Conservation (phyloP, 495 filamentous ascomycete species). For the Penicillium maclennaniae region DNA sequence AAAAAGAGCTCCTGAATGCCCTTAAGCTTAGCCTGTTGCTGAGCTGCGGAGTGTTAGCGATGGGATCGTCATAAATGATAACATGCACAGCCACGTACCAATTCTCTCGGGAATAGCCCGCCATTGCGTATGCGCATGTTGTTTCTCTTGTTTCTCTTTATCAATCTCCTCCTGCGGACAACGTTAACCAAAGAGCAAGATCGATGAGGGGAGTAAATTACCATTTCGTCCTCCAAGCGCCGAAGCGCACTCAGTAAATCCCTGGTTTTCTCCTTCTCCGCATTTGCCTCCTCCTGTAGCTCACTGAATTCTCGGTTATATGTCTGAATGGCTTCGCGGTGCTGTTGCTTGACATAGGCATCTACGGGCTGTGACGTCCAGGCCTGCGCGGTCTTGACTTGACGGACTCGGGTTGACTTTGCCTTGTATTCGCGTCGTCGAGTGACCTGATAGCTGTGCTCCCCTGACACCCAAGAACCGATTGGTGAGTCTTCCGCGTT, state of each 20-base stretch:
- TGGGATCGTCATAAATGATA: not conserved
- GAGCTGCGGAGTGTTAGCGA: slow-evolving; percentile 35
- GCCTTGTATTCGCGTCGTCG: slow-evolving; percentile 70
- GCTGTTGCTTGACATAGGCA: slow-evolving; percentile 49
- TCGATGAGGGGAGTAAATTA: slow-evolving; percentile 14
- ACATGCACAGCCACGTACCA: slow-evolving; percentile 39
- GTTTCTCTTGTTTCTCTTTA: slow-evolving; percentile 51
- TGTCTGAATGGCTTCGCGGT: slow-evolving; percentile 40
- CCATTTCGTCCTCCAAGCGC: slow-evolving; percentile 34
- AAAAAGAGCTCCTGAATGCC: slow-evolving; percentile 39
- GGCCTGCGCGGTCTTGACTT: slow-evolving; percentile 50
- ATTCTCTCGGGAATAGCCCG: slow-evolving; percentile 66
- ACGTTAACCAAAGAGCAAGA: slow-evolving; percentile 12
- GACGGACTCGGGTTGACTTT: slow-evolving; percentile 57
- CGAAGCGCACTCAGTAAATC: slow-evolving; percentile 28
- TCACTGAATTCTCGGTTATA: slow-evolving; percentile 41
- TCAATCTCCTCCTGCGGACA: slow-evolving; percentile 40
- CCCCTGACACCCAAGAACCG: slow-evolving; percentile 59
- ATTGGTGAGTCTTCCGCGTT: slow-evolving; percentile 38
- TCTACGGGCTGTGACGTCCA: slow-evolving; percentile 82
- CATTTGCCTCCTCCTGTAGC: slow-evolving; percentile 30
- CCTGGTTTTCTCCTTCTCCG: slow-evolving; percentile 34
- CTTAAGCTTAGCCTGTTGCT: slow-evolving; percentile 50
- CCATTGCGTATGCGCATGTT: slow-evolving; percentile 58
- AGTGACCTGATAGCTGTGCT: slow-evolving; percentile 52